These are phyloP conservation scores for Endothia cerciana DNA, from an alignment of 2,329 filamentous ascomycete species.

Conservation along the genomic window DNA sequence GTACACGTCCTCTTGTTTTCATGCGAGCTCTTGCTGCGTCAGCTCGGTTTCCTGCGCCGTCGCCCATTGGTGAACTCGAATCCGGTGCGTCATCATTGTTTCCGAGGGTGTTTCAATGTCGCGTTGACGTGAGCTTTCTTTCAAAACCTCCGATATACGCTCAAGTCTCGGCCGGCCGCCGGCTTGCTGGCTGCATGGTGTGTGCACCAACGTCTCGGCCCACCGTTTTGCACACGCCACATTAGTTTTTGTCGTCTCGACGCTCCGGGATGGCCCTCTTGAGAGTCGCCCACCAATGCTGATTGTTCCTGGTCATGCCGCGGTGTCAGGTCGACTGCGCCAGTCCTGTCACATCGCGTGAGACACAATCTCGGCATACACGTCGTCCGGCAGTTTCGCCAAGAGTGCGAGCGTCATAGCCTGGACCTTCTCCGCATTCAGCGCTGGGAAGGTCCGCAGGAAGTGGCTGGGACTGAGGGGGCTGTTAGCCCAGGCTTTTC, in stretches of 20 bases:
- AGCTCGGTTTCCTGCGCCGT: neutral
- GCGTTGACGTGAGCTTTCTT: neutral
- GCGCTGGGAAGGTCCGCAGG: constrained; percentile 81
- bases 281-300: neutral
- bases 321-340: neutral
- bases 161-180: neutral
- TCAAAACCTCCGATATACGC: neutral
- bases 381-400: constrained; percentile 84
- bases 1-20: constrained; percentile 17
- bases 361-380: constrained; percentile 86
- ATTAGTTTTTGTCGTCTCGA: neutral
- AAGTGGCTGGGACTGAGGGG: constrained; percentile 81
- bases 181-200: neutral
- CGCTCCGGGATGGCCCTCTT: neutral
- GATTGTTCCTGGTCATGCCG: neutral
- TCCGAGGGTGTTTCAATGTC: neutral
- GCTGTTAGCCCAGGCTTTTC: constrained; percentile 1
- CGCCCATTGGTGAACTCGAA: neutral
- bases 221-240: neutral
- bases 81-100: neutral
- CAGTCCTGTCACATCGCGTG: constrained; percentile 70
- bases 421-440: constrained; percentile 84
- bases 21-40: neutral
- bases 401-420: constrained; percentile 84
- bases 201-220: neutral